These are phyloP conservation scores for Rutstroemia sp. DNA, from an alignment of 2,329 filamentous ascomycete species.

Conservation along the genomic window DNA sequence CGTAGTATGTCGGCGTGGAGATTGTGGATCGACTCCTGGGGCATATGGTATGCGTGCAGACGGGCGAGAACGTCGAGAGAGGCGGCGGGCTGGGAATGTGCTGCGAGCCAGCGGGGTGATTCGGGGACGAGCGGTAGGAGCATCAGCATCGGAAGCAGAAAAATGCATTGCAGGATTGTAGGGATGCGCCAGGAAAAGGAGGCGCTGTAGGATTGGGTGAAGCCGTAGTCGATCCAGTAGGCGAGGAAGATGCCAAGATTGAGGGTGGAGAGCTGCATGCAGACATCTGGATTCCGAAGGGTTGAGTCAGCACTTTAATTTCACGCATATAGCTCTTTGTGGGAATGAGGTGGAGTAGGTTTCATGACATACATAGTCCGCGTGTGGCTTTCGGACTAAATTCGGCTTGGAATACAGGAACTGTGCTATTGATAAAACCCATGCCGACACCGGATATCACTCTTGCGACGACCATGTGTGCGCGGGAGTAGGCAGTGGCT, in stretches of 20 bases:
- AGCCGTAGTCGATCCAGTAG: constrained; percentile 54
- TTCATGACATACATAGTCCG: constrained; percentile 22
- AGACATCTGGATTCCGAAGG: constrained; percentile 30
- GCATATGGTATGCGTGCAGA: constrained; percentile 36
- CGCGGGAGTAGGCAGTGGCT: constrained; percentile 30
- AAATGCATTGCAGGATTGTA: constrained; percentile 38
- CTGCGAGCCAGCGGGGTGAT: constrained; percentile 38
- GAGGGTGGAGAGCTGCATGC: constrained; percentile 40
- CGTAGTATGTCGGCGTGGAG: constrained; percentile 29
- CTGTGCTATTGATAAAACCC: constrained; percentile 36
- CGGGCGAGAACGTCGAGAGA: constrained; percentile 39
- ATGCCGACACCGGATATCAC: constrained; percentile 42
- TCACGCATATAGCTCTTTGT: neutral
- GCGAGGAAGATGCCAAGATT: constrained; percentile 51
- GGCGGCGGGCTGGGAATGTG: constrained; percentile 34
- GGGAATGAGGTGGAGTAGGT: neutral
- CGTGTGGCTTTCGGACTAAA: constrained; percentile 34
- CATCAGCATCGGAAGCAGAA: constrained; percentile 35
- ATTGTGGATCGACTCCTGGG: constrained; percentile 19
- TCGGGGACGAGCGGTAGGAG: constrained; percentile 46
- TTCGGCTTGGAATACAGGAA: constrained; percentile 49
- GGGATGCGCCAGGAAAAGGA: constrained; percentile 52
- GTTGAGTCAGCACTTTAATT: too few species aligned
- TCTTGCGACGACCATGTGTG: constrained; percentile 23
- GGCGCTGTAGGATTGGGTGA: constrained; percentile 42